Percentiles rank a stretch among this genome's conserved stretches.
These are phyloP conservation scores for Penicillium hesseltinei DNA, from an alignment of 2,329 filamentous ascomycete genomes.

Conservation along the genomic window DNA sequence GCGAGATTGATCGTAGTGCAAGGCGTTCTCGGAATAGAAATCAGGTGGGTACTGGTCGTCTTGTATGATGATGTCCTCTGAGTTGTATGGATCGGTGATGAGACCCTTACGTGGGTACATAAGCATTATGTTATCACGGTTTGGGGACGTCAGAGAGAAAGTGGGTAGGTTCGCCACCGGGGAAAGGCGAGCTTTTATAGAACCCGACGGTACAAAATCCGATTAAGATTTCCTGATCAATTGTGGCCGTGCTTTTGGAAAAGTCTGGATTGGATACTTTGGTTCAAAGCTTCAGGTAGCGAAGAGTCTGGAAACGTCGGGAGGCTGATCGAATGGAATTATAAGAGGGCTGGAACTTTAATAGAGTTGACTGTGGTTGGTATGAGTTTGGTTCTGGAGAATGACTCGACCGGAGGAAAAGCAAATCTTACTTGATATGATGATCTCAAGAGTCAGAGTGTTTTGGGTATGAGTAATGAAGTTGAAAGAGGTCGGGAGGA, in stretches of 20 bases:
- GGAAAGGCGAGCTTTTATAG: constrained; percentile 30
- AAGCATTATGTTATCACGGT: constrained; percentile 38
- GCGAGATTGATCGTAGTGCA: constrained; percentile 29
- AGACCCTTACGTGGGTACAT: constrained; percentile 45
- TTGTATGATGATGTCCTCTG: constrained; percentile 39
- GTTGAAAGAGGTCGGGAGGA: constrained; percentile 11
- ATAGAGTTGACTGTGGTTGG: constrained; percentile 5
- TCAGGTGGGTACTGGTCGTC: constrained; percentile 39
- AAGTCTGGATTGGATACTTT: constrained; percentile 6
- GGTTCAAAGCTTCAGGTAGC: constrained; percentile 8
- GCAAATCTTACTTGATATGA: constrained; percentile 5
- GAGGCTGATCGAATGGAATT: constrained; percentile 18
- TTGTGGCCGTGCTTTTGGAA: constrained; percentile 19
- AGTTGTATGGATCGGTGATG: constrained; percentile 40
- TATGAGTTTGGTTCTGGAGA: constrained; percentile 16
- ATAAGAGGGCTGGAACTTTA: constrained; percentile 18
- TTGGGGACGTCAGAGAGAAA: constrained; percentile 28
- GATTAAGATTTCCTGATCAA: constrained; percentile 23
- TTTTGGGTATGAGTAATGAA: constrained; percentile 10
- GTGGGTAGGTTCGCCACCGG: constrained; percentile 32
- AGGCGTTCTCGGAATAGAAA: constrained; percentile 26
- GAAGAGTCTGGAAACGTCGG: constrained; percentile 36
- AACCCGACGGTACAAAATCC: constrained; percentile 29
- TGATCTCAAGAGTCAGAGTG: constrained; percentile 7
- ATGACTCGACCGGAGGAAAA: constrained; percentile 24